Conservation (phyloP, 2,329 filamentous ascomycete genomes). For the Colletotrichum falcatum region DNA sequence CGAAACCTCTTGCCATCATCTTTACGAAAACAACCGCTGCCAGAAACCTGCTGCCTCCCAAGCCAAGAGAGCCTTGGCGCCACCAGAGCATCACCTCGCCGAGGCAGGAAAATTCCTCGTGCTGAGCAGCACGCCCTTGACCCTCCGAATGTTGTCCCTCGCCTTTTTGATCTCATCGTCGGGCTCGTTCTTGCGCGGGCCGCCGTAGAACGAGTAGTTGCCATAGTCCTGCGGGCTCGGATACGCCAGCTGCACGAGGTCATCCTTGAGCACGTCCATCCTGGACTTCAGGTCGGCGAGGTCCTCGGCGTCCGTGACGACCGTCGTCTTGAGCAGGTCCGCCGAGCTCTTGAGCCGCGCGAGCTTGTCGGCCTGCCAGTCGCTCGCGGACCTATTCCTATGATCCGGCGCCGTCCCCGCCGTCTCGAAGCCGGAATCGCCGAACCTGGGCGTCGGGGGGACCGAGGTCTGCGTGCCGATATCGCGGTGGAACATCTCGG, state of each 20-base stretch:
- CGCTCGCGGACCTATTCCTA: conserved; percentile 9
- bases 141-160: conserved; percentile 79
- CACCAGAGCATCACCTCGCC: conserved; percentile 44
- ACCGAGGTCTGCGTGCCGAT: conserved; percentile 80
- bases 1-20: not conserved
- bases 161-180: conserved; percentile 79
- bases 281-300: conserved; percentile 64
- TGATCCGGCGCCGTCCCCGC: conserved; percentile 20
- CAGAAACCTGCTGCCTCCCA: not conserved
- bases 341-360: conserved; percentile 56
- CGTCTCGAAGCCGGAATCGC: not conserved
- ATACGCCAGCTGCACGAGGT: conserved; percentile 72
- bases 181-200: conserved; percentile 61
- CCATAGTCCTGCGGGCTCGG: conserved; percentile 55
- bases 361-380: conserved; percentile 58
- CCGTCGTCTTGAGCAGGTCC: conserved; percentile 57
- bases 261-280: conserved; percentile 71
- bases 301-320: conserved; percentile 59
- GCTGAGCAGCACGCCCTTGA: conserved; percentile 83
- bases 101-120: conserved; percentile 77
- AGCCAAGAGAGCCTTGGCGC: not conserved
- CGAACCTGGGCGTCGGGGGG: conserved; percentile 40
- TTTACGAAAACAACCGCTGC: not conserved
- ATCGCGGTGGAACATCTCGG: conserved; percentile 85
- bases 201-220: conserved; percentile 57